These are phyloP conservation scores for Scedosporium dehoogii DNA, from an alignment of 2,329 filamentous ascomycete species.

Conservation along the genomic window DNA sequence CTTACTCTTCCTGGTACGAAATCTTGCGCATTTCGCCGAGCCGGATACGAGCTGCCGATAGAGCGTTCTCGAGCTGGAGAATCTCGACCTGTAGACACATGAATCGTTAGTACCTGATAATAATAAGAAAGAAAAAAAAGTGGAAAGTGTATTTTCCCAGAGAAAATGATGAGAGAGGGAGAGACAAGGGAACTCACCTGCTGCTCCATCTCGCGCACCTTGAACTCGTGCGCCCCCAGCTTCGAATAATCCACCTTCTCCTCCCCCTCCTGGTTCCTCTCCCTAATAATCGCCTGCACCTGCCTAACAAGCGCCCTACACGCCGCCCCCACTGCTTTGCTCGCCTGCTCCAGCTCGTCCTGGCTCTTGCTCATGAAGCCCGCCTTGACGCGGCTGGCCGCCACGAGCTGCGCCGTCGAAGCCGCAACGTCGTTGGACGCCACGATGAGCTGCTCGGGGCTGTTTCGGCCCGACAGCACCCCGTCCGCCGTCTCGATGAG, in stretches of 20 bases:
- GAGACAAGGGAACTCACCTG: constrained; percentile 54
- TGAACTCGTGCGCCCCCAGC: constrained; percentile 91
- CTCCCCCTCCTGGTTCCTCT: constrained; percentile 70
- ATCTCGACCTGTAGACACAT: constrained; percentile 70
- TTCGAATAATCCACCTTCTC: constrained; percentile 81
- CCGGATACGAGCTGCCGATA: constrained; percentile 68
- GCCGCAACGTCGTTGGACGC: constrained; percentile 95
- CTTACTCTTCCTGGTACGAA: constrained; percentile 70
- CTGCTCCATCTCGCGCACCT: constrained; percentile 98
- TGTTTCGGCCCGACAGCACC: constrained; percentile 84
- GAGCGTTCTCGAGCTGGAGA: constrained; percentile 80
- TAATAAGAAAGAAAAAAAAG: neutral
- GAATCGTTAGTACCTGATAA: neutral
- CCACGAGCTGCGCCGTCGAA: constrained; percentile 91
- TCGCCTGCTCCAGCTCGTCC: constrained; percentile 80
- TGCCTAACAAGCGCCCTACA: constrained; percentile 83
- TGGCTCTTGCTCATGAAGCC: constrained; percentile 97
- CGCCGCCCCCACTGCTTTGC: constrained; percentile 83
- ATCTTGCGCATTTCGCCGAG: constrained; percentile 98
- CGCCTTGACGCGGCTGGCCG: constrained; percentile 91
- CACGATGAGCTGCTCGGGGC: constrained; percentile 92
- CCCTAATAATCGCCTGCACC: constrained; percentile 88
- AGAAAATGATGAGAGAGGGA: constrained; percentile 1
- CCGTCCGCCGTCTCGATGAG: constrained; percentile 97
- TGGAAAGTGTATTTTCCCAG: neutral